Base-by-base conservation (phyloP, 2,329 filamentous ascomycete species). In the Orbilia oligospora region DNA sequence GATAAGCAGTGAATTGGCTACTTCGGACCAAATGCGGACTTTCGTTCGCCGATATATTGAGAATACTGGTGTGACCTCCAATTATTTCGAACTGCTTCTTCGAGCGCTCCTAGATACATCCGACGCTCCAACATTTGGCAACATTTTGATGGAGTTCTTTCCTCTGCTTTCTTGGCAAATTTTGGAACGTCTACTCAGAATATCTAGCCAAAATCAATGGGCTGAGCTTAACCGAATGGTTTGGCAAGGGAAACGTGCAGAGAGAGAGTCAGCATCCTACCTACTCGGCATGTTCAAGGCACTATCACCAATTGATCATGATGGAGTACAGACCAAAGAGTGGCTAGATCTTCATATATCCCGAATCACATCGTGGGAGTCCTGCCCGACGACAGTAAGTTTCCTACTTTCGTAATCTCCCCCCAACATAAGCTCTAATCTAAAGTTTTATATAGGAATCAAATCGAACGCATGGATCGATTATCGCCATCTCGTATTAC, bases 1-100 rank as follows among this genome's bases (percentile, higher is more conserved):
- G 81, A 86, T 98, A 1, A 92, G 94, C 81, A 89, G 90, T 0
- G 87, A 91, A 5, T 87, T 96, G 33, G 88, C 90, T 48, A 92
- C 91, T 4, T 92, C 95, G 82, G 78, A 80, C 27, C 56, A 56
- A 30, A 71, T 81, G 36, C 80, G 81, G 24, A 64, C 68, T 16
- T 80, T 79, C 20, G 72, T 82, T 5, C 79, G 44, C 22, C 22
- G 24, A 24, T 75, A 72, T 64, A 80, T 65, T 14, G 16, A 22
- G 58, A 58, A 53, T 48, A 76, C 63, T 66, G 67, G 18, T 5
- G 55, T 68, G 20, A 41, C 49, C 16, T 61, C 66, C 24, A 18
- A 61, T 20, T 78, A 72, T 38, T 78, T 78, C 36, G 68, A 68
- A 16, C 30, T 78, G 10, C 44, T 78, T 9, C 68, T 78, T 14